Evolutionary conservation across 495 filamentous ascomycete species (phyloP).

Genomic region (Staphylotrichum tortipilum): DNA sequence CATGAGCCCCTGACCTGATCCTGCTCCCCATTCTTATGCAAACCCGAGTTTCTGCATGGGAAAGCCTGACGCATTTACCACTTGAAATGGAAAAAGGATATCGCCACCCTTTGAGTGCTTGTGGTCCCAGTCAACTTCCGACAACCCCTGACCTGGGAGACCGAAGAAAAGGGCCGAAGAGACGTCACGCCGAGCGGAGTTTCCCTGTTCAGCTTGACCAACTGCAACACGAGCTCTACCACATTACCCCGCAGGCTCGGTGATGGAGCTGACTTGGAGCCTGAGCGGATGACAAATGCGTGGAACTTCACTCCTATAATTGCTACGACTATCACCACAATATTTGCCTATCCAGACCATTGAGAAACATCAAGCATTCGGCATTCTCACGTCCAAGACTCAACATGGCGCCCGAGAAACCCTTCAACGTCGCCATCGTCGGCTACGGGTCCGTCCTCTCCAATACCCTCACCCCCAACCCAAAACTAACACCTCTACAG

Average conservation of each 20-base stretch:
- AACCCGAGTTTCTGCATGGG: no score
- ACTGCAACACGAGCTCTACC: not conserved
- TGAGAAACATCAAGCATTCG: not conserved
- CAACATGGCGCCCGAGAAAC: constrained; percentile 20
- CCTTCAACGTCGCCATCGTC: constrained; percentile 45
- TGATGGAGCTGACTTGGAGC: not conserved
- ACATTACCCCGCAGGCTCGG: not conserved
- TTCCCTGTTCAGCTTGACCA: not conserved
- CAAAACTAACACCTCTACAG: constrained; percentile 28
- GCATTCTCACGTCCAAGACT: no score
- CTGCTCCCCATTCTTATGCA: no score
- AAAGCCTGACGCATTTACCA: no score
- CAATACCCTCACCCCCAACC: not conserved
- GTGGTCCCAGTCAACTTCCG: no score
- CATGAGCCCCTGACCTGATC: no score
- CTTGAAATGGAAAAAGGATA: no score
- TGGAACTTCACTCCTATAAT: not conserved
- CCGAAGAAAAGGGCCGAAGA: not conserved
- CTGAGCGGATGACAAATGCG: not conserved
- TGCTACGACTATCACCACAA: no score
- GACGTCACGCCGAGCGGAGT: not conserved
- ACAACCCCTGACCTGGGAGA: not conserved
- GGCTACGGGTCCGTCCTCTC: constrained; percentile 42
- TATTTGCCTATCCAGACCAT: no score
- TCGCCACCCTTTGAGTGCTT: no score